These are phyloP conservation scores for Pythium sp. DNA, from an alignment of 352 stramenopile genomes.

Conservation along the genomic window DNA sequence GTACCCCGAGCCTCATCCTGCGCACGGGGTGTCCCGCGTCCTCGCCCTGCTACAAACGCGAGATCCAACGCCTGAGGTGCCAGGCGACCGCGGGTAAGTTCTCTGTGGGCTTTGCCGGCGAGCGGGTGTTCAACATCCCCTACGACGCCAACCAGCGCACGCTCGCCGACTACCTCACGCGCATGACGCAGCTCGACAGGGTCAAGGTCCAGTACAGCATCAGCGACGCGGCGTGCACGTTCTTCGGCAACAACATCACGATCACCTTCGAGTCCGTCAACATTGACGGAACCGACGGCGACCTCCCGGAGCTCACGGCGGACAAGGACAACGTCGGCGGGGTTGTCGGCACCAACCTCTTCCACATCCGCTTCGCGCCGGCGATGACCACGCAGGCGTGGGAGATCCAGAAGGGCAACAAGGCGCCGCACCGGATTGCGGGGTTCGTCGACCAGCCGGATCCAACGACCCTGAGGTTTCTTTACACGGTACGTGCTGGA, in stretches of 20 bases:
- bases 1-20: constrained; percentile 43
- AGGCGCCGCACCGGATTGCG: constrained; percentile 35
- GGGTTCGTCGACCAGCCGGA: constrained; percentile 28
- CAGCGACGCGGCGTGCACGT: constrained; percentile 61
- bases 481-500: constrained; percentile 54
- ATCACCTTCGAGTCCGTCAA: constrained; percentile 80
- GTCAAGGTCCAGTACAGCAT: constrained; percentile 64
- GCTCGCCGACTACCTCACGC: constrained; percentile 45
- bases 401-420: constrained; percentile 63
- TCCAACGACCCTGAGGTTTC: constrained; percentile 52
- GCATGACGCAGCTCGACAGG: constrained; percentile 63
- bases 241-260: constrained; percentile 78
- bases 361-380: constrained; percentile 45
- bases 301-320: constrained; percentile 58
- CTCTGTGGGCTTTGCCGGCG: constrained; percentile 44
- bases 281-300: constrained; percentile 52
- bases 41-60: constrained; percentile 40
- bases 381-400: constrained; percentile 44
- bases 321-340: constrained; percentile 46
- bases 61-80: constrained; percentile 65
- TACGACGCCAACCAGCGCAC: constrained; percentile 46
- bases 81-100: constrained; percentile 65
- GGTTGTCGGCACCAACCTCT: constrained; percentile 39
- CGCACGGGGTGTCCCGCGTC: constrained; percentile 53
- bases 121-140: constrained; percentile 65